Evolutionary conservation across 2,329 filamentous ascomycete species (phyloP).

Genomic region (Aspergillus latus): DNA sequence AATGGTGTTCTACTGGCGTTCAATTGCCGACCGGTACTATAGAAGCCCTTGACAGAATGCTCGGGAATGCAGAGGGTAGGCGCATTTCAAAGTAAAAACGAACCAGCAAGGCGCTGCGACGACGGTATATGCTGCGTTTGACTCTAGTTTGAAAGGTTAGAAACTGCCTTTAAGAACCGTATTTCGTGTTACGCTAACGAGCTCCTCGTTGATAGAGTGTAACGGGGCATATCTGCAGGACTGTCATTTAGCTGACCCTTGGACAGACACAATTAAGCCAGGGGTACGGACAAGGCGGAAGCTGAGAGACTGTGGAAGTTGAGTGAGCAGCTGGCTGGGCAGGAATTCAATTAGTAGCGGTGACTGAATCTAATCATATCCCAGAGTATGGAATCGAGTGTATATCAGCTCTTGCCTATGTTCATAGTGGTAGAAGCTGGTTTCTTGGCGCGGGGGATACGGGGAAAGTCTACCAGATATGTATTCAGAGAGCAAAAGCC

Average conservation of each 20-base stretch:
- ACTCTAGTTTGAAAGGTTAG: conserved; percentile 24
- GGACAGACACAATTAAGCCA: conserved; percentile 31
- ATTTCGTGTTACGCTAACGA: conserved; percentile 7
- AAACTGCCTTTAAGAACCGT: not conserved
- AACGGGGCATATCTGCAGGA: conserved; percentile 44
- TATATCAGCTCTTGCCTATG: too few species aligned
- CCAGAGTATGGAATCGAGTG: not conserved
- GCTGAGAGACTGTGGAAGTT: conserved; percentile 49
- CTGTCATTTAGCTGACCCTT: conserved; percentile 42
- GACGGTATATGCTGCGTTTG: conserved; percentile 36
- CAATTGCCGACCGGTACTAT: not conserved
- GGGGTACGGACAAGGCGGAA: conserved; percentile 27
- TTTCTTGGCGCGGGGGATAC: too few species aligned
- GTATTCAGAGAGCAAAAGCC: too few species aligned
- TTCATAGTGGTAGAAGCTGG: too few species aligned
- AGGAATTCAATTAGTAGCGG: conserved; percentile 33
- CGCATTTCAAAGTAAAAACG: conserved; percentile 21
- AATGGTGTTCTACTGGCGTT: not conserved
- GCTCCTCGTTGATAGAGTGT: conserved; percentile 6
- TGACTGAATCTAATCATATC: not conserved
- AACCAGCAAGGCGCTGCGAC: conserved; percentile 32
- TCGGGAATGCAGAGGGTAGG: conserved; percentile 25
- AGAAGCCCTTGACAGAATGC: conserved; percentile 12
- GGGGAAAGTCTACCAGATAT: too few species aligned
- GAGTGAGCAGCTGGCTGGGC: conserved; percentile 46